Evolutionary conservation across 192 early-diverging fungal genomes (phyloP).

Genomic region (Entomortierella lignicola): DNA sequence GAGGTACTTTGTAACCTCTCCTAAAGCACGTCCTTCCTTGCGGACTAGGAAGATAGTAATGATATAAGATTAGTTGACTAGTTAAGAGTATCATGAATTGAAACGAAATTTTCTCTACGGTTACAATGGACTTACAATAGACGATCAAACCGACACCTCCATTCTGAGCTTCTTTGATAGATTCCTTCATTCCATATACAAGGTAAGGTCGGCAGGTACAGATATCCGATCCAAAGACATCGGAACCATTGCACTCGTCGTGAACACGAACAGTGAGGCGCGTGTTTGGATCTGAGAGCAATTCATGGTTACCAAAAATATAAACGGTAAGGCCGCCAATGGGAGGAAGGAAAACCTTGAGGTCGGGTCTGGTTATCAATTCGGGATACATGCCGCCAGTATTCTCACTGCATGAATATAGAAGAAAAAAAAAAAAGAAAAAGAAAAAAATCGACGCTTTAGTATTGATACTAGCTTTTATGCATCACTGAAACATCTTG

Average conservation of each 20-base stretch:
- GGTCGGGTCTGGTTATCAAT: conserved; percentile 90
- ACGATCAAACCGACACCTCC: conserved; percentile 94
- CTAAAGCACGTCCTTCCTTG: conserved; percentile 94
- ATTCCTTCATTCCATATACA: conserved; percentile 92
- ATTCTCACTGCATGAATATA: conserved; percentile 72
- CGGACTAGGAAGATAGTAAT: conserved; percentile 64
- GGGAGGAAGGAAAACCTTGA: conserved; percentile 94
- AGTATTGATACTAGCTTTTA: no score
- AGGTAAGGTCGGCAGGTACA: conserved; percentile 87
- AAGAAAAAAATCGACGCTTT: no score
- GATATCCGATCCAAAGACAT: conserved; percentile 91
- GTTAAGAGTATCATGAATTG: neutral
- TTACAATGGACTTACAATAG: conserved; percentile 71
- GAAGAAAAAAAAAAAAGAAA: neutral
- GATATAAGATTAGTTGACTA: neutral
- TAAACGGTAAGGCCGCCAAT: conserved; percentile 94
- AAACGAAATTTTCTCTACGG: neutral
- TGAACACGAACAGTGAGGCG: conserved; percentile 88
- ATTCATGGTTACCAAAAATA: conserved; percentile 89
- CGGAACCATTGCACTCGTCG: conserved; percentile 95
- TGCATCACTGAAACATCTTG: no score
- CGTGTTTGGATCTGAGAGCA: conserved; percentile 84
- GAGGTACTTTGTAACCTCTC: conserved; percentile 95
- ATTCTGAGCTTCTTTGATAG: conserved; percentile 86
- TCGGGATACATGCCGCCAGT: conserved; percentile 97